Evolutionary conservation across 331 rosid species (phyloP), one percentile per base, ranked within the genome.

Genomic region (Dryas integrifolia): DNA sequence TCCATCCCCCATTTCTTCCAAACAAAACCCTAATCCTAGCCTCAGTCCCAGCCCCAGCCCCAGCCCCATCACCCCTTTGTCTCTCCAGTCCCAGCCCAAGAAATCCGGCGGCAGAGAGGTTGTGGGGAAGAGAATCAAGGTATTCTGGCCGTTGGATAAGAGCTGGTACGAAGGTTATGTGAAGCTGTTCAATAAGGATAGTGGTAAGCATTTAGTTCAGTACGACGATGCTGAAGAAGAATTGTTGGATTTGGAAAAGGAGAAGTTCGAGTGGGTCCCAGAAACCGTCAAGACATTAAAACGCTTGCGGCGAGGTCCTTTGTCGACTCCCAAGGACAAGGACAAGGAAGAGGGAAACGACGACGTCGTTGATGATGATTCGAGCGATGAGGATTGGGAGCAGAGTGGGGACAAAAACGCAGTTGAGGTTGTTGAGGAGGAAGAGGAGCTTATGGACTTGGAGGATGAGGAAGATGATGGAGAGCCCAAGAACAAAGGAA

Each of bases 141-240:
- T 91, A 44, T 89, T 80, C 67, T 89, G 96, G 97, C 93, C 97
- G 16, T 41, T 87, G 75, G 98, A 94, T 66, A 58, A 84, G 64
- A 77, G 79, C 48, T 94, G 97, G 97, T 94, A 91, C 78, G 88
- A 88, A 78, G 98, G 98, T 6, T 16, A 40, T n/a, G 87, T 94
- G 67, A 89, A 85, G 64, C 77, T 84, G 0, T 94, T 86, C 26
- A 85, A 85, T 49, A 70, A 59, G 21, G 43, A 52, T 4, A 77
- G 80, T 3, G 82, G 87, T 2, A 85, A 84, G 77, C 97, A 91
- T 81, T 48, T 85, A 69, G 76, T 95, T 59, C 70, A 65, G 57
- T 95, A 95, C 69, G 97, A 88, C 6, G 96, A 95, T 16, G 90
- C 69, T 1, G 96, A 94, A 75, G 92, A 89, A 79, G 97, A 91